Conservation (phyloP, 768 basidiomycete species). For the Cubamyces sp. region DNA sequence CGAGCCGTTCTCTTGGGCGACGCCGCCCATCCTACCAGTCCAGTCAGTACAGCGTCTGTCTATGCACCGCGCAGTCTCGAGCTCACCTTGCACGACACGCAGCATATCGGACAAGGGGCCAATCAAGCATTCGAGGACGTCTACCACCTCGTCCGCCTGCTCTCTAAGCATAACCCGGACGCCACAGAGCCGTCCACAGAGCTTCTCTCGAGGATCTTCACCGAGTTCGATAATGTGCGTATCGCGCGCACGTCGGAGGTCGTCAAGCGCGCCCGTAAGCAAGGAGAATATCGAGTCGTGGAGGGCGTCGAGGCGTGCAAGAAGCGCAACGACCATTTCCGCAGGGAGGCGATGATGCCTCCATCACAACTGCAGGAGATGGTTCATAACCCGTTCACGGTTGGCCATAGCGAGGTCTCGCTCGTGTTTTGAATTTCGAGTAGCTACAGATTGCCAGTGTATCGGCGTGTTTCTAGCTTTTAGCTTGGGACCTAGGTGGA, state of each 20-base stretch:
- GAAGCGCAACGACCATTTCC: constrained; percentile 32
- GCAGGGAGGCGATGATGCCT: too few species aligned
- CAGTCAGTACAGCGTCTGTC: constrained; percentile 36
- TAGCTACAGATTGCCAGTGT: too few species aligned
- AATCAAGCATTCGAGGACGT: constrained; percentile 51
- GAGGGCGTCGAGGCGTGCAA: constrained; percentile 38
- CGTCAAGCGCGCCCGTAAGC: constrained; percentile 40
- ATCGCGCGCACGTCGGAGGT: constrained; percentile 42
- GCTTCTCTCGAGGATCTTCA: constrained; percentile 37
- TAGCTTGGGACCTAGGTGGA: too few species aligned
- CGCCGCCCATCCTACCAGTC: constrained; percentile 51
- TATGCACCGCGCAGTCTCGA: neutral
- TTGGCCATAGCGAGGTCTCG: too few species aligned
- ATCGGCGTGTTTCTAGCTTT: too few species aligned
- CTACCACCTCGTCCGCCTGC: constrained; percentile 40
- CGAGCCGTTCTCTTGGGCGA: constrained; percentile 49
- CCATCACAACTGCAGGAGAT: too few species aligned
- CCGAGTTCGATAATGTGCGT: constrained; percentile 40
- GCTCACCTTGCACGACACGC: neutral
- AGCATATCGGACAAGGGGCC: constrained; percentile 52
- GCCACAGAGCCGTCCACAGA: constrained; percentile 33
- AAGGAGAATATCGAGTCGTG: constrained; percentile 43
- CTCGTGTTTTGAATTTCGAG: too few species aligned
- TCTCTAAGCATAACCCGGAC: constrained; percentile 38
- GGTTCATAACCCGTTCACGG: too few species aligned